Evolutionary conservation across 106 monocot species (phyloP), one percentile per base, ranked within the genome.

Genomic region (Dioscorea zingiberensis): DNA sequence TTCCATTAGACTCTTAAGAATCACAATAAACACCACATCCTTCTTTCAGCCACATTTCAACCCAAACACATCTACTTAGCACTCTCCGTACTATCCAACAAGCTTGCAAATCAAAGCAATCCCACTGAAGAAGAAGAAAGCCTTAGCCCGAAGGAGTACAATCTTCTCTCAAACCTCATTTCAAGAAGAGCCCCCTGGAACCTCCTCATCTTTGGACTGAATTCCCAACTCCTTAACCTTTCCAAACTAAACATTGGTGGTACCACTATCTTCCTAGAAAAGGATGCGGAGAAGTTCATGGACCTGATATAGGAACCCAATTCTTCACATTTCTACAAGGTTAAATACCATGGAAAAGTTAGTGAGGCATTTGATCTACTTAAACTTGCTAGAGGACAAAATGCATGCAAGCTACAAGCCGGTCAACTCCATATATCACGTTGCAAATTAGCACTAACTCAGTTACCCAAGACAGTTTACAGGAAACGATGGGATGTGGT

Each of bases 151-250:
- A 77, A 77, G 19, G 77, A 77, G 48, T 26, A 24, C 17, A 22
- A 11, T 3, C 77, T 77, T 21, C 77, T 75, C 11, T 54, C 51
- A 2, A 32, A 46, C 14, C 28, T 67, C 17, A 25, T 75, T 28
- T 59, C 74, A 13, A 23, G 21, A 21, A 67, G 74, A 62, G 15
- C 66, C 0, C 74, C 74, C 12, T 75, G 74, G 38, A 75, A 75
- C 61, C 58, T 75, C 38, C 48, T 68, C 67, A 19, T 75, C 23
- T 75, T 75, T 23, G 74, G 74, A 12, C 13, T 68, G 7, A 47
- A 53, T 6, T n/a, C 66, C 2, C 66, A 67, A 44, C 19, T 75
- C 30, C 67, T 75, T 26, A 28, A 23, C 47, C 47, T 73, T 16
- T 59, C 74, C 12, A 21, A 7, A 19, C 21, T 62, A 9, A 67